Evolutionary conservation across 2,329 filamentous ascomycete species (phyloP).

Genomic region (Zasmidium cellare): DNA sequence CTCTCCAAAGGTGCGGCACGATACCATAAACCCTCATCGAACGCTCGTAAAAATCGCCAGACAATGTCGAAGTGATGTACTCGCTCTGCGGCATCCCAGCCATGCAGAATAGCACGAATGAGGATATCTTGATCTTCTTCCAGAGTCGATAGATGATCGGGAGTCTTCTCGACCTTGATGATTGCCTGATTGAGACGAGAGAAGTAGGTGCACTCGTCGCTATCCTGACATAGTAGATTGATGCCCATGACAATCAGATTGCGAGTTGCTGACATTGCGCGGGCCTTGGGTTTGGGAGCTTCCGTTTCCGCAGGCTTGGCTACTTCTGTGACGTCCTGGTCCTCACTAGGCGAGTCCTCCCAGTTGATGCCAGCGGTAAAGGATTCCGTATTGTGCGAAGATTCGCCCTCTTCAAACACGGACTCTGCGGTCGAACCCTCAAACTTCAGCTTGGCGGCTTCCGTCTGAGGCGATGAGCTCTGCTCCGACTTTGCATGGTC

Average conservation of each 20-base stretch:
- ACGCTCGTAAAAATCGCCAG: conserved; percentile 23
- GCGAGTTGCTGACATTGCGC: conserved; percentile 9
- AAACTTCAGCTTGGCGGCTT: conserved; percentile 5
- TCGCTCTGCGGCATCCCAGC: conserved; percentile 24
- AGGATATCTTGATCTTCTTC: conserved; percentile 24
- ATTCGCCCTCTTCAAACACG: conserved; percentile 1
- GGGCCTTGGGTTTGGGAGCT: background rate
- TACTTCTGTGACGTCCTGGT: conserved; percentile 16
- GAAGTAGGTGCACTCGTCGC: conserved; percentile 22
- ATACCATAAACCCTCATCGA: conserved; percentile 25
- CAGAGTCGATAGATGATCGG: conserved; percentile 17
- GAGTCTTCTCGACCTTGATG: conserved; percentile 18
- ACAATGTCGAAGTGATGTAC: conserved; percentile 26
- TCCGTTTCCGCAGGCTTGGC: conserved; percentile 1
- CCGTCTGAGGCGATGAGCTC: background rate
- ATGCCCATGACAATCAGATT: conserved; percentile 23
- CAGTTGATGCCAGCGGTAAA: conserved; percentile 12
- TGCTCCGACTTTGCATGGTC: conserved; percentile 18
- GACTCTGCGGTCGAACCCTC: conserved; percentile 13
- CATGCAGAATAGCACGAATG: conserved; percentile 18
- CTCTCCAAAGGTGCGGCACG: conserved; percentile 18
- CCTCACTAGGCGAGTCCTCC: conserved; percentile 17
- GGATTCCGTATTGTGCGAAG: background rate
- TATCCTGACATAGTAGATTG: conserved; percentile 18
- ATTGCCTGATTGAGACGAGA: conserved; percentile 20